Percentiles rank a stretch among this genome's conserved stretches.
These are phyloP conservation scores for Podaxis sp. DNA, from an alignment of 768 basidiomycete species.

Conservation along the genomic window DNA sequence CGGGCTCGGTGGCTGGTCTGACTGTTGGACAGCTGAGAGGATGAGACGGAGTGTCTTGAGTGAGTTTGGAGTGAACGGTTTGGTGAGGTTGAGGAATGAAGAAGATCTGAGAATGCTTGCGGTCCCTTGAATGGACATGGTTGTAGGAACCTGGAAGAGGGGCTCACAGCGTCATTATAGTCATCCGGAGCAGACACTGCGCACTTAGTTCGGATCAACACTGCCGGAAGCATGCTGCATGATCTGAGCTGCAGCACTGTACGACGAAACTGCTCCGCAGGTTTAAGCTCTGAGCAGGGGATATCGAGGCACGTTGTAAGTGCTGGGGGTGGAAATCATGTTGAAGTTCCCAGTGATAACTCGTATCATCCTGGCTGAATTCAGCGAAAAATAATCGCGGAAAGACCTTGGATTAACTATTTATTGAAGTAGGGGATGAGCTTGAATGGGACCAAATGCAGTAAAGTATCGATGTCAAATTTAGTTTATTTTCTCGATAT, in stretches of 20 bases:
- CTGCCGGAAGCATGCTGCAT: background rate
- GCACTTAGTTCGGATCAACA: background rate
- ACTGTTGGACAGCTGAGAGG: constrained; percentile 19
- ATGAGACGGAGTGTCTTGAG: constrained; percentile 30
- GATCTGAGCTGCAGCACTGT: background rate
- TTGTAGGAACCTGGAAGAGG: constrained; percentile 19
- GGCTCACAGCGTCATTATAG: background rate
- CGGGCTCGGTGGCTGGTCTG: background rate
- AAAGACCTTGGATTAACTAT: no score
- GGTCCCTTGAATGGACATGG: constrained; percentile 10
- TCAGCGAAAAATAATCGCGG: no score
- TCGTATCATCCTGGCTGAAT: no score
- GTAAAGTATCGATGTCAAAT: background rate
- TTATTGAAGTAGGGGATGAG: no score
- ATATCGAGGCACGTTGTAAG: no score
- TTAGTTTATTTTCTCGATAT: background rate
- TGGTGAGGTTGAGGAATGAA: constrained; percentile 30
- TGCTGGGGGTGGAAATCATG: no score
- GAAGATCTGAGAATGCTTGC: constrained; percentile 17
- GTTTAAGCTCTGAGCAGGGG: no score
- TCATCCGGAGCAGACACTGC: background rate
- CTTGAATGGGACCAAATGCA: background rate
- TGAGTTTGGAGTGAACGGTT: constrained; percentile 39
- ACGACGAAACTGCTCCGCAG: no score
- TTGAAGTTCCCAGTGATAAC: no score